Percentiles rank a stretch among this genome's conserved stretches.
These are phyloP conservation scores for Dactylellina parvicollis DNA, from an alignment of 2,329 filamentous ascomycete species.

Conservation along the genomic window DNA sequence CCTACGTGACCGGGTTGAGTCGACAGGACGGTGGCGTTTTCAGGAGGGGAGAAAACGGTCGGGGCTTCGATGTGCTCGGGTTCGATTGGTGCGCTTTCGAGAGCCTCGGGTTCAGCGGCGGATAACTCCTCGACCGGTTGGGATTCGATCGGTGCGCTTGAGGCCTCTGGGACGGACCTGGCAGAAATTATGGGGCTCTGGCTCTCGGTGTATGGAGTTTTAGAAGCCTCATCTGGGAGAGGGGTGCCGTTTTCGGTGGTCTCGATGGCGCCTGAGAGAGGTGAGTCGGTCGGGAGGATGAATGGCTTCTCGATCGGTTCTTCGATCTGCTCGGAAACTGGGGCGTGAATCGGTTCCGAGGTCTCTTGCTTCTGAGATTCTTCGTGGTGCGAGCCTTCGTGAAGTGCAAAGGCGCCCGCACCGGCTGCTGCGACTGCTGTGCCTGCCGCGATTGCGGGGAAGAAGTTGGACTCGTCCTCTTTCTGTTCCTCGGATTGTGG, in stretches of 20 bases:
- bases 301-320: constrained; percentile 31
- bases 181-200: not conserved
- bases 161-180: not conserved
- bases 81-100: constrained; percentile 6
- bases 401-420: constrained; percentile 24
- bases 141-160: not conserved
- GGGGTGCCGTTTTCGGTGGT: not conserved
- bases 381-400: constrained; percentile 25
- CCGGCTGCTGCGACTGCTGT: constrained; percentile 24
- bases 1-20: constrained; percentile 36
- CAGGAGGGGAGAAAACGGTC: not conserved
- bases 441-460: constrained; percentile 28
- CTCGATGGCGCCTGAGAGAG: constrained; percentile 7
- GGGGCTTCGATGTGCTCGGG: not conserved
- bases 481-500: constrained; percentile 1
- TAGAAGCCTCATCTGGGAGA: constrained; percentile 18
- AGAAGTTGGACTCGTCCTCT: constrained; percentile 17
- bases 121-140: not conserved
- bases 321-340: not conserved
- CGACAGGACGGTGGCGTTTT: constrained; percentile 39
- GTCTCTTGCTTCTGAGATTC: constrained; percentile 10
- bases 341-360: not conserved
- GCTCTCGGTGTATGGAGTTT: constrained; percentile 10
- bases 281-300: constrained; percentile 16
- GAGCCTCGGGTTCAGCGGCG: not conserved